Evolutionary conservation across 2,329 filamentous ascomycete genomes (phyloP), one percentile per base, ranked within the genome.

Genomic region (Fusarium pseudocircinatum): DNA sequence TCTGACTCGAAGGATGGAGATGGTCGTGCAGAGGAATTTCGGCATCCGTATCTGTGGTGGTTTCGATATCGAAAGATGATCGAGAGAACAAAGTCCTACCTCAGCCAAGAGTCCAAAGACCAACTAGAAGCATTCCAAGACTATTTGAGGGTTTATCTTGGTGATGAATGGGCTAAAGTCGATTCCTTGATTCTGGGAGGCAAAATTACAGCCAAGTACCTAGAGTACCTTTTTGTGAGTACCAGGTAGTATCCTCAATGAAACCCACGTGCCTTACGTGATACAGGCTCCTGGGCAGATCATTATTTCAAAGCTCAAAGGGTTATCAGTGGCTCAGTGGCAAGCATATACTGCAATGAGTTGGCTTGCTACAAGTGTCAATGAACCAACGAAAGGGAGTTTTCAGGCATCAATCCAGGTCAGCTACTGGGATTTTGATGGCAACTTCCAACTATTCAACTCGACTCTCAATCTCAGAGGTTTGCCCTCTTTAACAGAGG

Each of bases 211-310:
- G 54, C 54, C 0, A 24, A 36, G 30, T 46, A 46, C 7, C 5
- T 58, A 3, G 0, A 0, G 2, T 58, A 58, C 3, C 3, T 58
- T 3, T 58, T 58, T 46, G 54, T 46, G 14, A 57, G 30, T 46
- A 1, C 13, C 5, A 28, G 4, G 0, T 22, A 3, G 0, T 7
- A 4, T 2, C 9, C 3, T 0, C 4, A 20, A 36, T 16, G 2
- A 2, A 26, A 2, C 1, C 20, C 14, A 2, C 4, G 18, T 4
- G 11, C 18, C 54, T 58, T 18, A 58, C 6, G 0, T 7, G 0
- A 4, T 1, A 28, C 14, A 58, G 54, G 30, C n/a, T 13, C 54
- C 54, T 7, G 54, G 54, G 4, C 54, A 58, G 12, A 36, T 46
- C 2, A 20, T 58, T 2, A n/a, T 58, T 2, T 22, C n/a, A 3